These are phyloP conservation scores for Cytauxzoon felis DNA, from an alignment of 169 alveolate genomes.

Conservation along the genomic window DNA sequence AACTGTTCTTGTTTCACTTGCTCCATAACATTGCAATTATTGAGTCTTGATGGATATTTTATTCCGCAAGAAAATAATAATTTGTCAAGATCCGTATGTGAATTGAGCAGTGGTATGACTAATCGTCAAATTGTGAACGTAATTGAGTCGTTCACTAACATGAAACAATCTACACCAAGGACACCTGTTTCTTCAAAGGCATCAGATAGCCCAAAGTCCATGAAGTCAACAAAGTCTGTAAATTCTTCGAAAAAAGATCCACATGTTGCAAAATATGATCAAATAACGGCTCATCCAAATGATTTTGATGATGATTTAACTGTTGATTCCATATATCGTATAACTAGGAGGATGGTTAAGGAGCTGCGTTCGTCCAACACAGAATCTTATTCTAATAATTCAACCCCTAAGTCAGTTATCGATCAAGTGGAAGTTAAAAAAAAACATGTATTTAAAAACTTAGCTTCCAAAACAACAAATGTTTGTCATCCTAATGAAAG, in stretches of 20 bases:
- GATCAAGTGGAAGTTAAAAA: neutral
- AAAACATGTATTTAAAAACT: too few species aligned
- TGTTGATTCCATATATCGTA: slow-evolving; percentile 8
- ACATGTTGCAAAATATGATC: neutral
- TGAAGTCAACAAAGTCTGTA: neutral
- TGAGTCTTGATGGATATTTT: slow-evolving; percentile 1
- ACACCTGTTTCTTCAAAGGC: neutral
- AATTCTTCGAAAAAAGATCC: neutral
- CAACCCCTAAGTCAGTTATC: neutral
- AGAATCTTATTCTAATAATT: neutral
- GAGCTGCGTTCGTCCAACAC: slow-evolving; percentile 13
- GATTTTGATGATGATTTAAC: neutral
- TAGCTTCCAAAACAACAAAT: too few species aligned
- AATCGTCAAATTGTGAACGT: neutral
- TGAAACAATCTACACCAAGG: neutral
- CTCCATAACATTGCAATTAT: neutral
- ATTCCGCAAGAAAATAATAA: neutral
- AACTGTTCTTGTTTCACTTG: slow-evolving; percentile 3
- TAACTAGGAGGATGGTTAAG: slow-evolving; percentile 19
- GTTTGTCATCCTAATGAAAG: neutral
- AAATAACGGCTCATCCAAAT: neutral
- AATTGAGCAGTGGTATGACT: too few species aligned
- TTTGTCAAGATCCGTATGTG: neutral
- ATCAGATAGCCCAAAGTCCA: neutral
- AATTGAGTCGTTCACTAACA: neutral